Conservation (phyloP, 495 filamentous ascomycete species). For the Penicillium ochrochloron region DNA sequence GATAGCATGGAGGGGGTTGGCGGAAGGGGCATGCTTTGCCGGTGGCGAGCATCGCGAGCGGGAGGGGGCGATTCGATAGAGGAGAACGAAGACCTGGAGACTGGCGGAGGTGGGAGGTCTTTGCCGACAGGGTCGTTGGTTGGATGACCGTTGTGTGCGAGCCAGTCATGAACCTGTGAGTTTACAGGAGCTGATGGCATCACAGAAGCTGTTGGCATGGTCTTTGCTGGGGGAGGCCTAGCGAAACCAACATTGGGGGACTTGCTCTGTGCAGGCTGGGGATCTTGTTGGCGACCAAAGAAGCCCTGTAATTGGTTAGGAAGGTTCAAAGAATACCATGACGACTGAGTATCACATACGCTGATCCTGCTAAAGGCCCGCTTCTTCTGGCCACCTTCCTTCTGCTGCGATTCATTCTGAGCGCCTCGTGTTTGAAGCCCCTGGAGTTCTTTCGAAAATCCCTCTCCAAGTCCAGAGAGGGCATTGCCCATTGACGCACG, state of each 20-base stretch:
- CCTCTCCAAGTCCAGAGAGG: conserved; percentile 28
- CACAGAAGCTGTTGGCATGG: conserved; percentile 7
- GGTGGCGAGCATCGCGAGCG: conserved; percentile 13
- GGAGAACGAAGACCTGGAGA: conserved; percentile 4
- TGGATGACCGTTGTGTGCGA: background rate
- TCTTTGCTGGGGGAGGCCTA: conserved; percentile 8
- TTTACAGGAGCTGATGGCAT: conserved; percentile 6
- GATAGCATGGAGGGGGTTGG: conserved; percentile 14
- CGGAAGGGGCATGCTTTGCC: conserved; percentile 22
- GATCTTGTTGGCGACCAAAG: conserved; percentile 26
- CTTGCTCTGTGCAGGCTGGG: conserved; percentile 12
- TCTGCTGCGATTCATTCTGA: background rate
- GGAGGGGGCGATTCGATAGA: conserved; percentile 1
- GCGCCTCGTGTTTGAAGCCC: conserved; percentile 21
- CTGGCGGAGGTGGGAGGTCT: conserved; percentile 15
- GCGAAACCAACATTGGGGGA: background rate
- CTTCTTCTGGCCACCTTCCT: conserved; percentile 20
- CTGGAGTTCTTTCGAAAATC: conserved; percentile 22
- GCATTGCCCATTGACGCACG: conserved; percentile 37
- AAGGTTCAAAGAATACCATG: background rate
- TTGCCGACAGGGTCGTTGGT: conserved; percentile 9
- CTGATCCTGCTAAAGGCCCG: conserved; percentile 27
- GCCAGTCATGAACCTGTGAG: background rate
- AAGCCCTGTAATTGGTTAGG: conserved; percentile 24
- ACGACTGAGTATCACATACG: conserved; percentile 17